Conservation (phyloP, 2,329 filamentous ascomycete genomes). For the Emmonsiellopsis sp. region DNA sequence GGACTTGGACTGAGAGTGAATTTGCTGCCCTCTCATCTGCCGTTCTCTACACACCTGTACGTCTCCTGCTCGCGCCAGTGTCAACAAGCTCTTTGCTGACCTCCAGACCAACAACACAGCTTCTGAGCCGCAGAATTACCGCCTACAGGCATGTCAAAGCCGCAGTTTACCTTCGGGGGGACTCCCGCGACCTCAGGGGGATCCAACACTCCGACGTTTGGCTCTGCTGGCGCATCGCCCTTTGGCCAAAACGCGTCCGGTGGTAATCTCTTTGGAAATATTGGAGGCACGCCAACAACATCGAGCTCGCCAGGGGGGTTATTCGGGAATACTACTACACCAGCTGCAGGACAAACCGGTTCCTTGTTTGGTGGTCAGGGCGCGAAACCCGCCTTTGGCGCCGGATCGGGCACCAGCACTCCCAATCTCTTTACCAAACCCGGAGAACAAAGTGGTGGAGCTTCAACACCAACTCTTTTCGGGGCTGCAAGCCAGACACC, state of each 20-base stretch:
- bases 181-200: conserved; percentile 26
- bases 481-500: conserved; percentile 26
- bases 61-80: too few species aligned
- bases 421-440: conserved; percentile 25
- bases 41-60: too few species aligned
- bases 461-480: conserved; percentile 20
- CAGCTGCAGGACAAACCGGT: neutral
- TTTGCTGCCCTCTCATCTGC: too few species aligned
- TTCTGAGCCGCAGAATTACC: neutral
- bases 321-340: conserved; percentile 4
- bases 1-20: too few species aligned
- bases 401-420: conserved; percentile 12
- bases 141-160: conserved; percentile 22
- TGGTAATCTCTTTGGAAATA: conserved; percentile 12
- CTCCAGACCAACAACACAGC: neutral
- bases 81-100: too few species aligned
- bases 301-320: conserved; percentile 3
- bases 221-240: neutral
- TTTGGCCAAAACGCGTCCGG: conserved; percentile 8
- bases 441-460: conserved; percentile 15
- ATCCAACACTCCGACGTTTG: conserved; percentile 12
- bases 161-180: conserved; percentile 31
- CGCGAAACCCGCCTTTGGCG: conserved; percentile 6
- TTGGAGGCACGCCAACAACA: conserved; percentile 7
- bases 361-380: conserved; percentile 8